A percentile compares a stretch with the other conserved stretches of the same genome.
phyloP scores from a whole-genome alignment of 495 filamentous ascomycete species.

The Filosporella fistucella region DNA sequence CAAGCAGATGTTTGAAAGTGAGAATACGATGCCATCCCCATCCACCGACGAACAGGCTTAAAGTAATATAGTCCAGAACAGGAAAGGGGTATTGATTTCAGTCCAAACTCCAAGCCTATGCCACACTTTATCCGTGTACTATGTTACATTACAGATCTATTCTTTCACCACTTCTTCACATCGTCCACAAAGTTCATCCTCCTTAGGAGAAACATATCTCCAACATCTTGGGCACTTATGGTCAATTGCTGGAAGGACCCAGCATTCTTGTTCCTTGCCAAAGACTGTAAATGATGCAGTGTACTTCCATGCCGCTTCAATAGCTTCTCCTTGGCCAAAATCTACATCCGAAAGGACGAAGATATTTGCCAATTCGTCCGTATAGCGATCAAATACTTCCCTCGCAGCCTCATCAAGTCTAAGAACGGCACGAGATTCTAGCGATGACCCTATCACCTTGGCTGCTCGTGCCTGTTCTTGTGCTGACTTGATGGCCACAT shows the following conservation, averaged over 20 bases:
- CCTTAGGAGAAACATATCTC: conserved; percentile 61
- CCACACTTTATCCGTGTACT: no score
- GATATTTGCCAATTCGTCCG: conserved; percentile 61
- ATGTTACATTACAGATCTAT: conserved; percentile 1
- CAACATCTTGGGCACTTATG: conserved; percentile 85
- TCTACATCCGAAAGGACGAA: conserved; percentile 74
- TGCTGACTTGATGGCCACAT: conserved; percentile 61
- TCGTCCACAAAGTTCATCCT: conserved; percentile 64
- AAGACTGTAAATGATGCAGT: conserved; percentile 46
- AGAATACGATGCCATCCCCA: no score
- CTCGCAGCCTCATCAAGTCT: conserved; percentile 20
- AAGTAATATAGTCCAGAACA: no score
- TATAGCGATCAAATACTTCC: conserved; percentile 45
- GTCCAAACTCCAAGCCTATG: no score
- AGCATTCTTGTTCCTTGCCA: conserved; percentile 35
- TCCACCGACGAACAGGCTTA: no score
- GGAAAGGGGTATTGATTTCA: no score
- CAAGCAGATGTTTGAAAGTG: no score
- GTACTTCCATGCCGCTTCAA: conserved; percentile 47
- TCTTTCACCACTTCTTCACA: conserved; percentile 62
- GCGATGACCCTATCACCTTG: conserved; percentile 67
- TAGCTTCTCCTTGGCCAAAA: conserved; percentile 27
- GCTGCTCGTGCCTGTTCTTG: conserved; percentile 61
- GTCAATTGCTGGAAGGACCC: conserved; percentile 62
- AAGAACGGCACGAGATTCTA: conserved; percentile 64